Evolutionary conservation across 352 stramenopile species (phyloP).

Genomic region (Phytopythium boreale): DNA sequence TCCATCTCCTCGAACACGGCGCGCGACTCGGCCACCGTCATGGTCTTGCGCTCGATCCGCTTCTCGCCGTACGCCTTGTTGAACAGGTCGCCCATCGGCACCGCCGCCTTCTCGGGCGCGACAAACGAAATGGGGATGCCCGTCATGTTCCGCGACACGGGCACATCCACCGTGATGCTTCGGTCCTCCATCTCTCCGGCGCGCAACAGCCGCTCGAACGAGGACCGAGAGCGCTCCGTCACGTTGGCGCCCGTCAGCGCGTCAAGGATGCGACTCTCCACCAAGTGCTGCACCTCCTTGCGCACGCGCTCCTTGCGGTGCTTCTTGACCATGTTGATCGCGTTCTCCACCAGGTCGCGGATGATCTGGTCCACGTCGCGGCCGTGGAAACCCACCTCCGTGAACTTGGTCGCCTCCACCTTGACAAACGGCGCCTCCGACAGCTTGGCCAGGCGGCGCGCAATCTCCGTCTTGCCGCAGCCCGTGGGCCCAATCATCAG

Average conservation of each 20-base stretch:
- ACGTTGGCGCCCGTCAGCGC: constrained; percentile 90
- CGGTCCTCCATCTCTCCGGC: constrained; percentile 80
- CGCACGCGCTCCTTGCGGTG: constrained; percentile 90
- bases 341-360: constrained; percentile 97
- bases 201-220: constrained; percentile 92
- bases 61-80: constrained; percentile 75
- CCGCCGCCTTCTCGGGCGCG: constrained; percentile 58
- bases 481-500: constrained; percentile 99
- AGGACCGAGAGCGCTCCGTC: constrained; percentile 77
- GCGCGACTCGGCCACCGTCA: constrained; percentile 93
- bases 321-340: constrained; percentile 97
- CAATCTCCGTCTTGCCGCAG: constrained; percentile 99
- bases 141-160: constrained; percentile 41
- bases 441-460: constrained; percentile 95
- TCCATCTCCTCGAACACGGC: constrained; percentile 95
- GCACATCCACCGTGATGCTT: constrained; percentile 75
- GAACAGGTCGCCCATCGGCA: constrained; percentile 68
- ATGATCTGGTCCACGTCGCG: constrained; percentile 99
- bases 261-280: constrained; percentile 96
- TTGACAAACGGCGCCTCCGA: constrained; percentile 98
- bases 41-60: constrained; percentile 90
- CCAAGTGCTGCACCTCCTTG: constrained; percentile 90
- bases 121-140: constrained; percentile 70
- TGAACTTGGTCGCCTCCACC: constrained; percentile 99
- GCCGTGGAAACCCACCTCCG: constrained; percentile 99